phyloP scores from a whole-genome alignment of 2,329 filamentous ascomycete species.

The Fusarium succisae region DNA sequence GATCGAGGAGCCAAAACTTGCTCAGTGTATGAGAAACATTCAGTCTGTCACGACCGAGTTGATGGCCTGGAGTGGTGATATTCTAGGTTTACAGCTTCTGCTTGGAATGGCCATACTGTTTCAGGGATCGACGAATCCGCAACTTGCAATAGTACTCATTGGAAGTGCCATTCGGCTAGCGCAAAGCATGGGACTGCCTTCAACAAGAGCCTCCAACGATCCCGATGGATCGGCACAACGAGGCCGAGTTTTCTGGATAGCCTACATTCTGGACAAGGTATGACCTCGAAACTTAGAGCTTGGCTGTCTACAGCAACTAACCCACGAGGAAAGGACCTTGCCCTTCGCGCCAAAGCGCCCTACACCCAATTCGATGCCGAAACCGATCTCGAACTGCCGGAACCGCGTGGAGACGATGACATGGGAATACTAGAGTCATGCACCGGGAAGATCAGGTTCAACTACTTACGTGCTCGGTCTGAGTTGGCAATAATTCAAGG shows the following conservation, averaged over 20 bases:
- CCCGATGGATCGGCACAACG: neutral
- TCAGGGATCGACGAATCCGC: neutral
- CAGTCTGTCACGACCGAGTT: neutral
- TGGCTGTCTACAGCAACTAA: neutral
- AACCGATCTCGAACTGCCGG: neutral
- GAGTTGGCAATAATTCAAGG: neutral
- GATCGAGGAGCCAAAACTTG: neutral
- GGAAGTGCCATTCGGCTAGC: neutral
- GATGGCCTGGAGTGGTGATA: neutral
- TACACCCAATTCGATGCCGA: neutral
- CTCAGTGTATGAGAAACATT: neutral
- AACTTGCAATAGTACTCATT: neutral
- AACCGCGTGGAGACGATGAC: neutral
- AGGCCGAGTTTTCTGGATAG: neutral
- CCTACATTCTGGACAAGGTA: neutral
- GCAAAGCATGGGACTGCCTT: neutral
- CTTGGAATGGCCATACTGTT: neutral
- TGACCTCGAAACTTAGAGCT: fast-evolving
- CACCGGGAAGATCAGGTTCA: neutral
- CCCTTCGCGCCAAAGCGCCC: neutral
- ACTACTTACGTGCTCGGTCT: neutral
- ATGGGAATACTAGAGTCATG: neutral
- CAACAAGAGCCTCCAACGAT: neutral
- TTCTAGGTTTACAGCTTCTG: neutral
- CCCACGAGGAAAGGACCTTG: neutral